Base-by-base conservation (phyloP, 2,329 filamentous ascomycete genomes). In the Arthrobotrys sphaeroides region DNA sequence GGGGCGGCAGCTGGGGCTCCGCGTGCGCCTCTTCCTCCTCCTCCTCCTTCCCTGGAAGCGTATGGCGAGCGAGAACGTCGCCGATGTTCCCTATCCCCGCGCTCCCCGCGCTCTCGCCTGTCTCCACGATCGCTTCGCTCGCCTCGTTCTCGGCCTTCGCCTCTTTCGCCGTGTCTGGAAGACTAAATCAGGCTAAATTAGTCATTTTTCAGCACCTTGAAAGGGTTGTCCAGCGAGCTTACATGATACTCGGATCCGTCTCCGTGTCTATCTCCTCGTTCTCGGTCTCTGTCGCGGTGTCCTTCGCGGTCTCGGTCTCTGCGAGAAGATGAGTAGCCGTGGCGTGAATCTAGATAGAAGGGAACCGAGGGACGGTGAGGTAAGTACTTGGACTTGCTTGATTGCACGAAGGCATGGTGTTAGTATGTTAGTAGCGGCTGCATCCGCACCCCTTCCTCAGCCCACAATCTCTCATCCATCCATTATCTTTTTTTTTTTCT, bases 1-100 rank as follows among this genome's bases (percentile, higher is more conserved):
- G 65, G 89, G 88, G 78, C 87, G 83, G 78, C 86, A 68, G 73
- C 87, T 80, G 86, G 83, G 47, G 86, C 84, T 59, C 81, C 80
- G 67, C 83, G 79, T 38, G 81, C 82, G 38, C 81, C 79, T 18
- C 79, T 76, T 78, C 82, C 82, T 67, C 82, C 78, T 55, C 81
- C 57, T 5, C 82, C 36, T 12, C 26, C 61, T 33, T 68, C 62
- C 22, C 78, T 38, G 7, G 77, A 65, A 57, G 77, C 78, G 28
- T 79, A 77, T 7, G 72, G 69, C 79, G 81, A 76, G 83, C 81
- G 73, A 85, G 82, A 73, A 83, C 83, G 51, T 72, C 78, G 45
- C 83, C 87, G 85, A 66, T 82, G 81, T 78, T 84, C 81, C 65
- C 80, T 73, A 49, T 84, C 83, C 61, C 82, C 81, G 43, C 77